Conservation (phyloP, 805 yeast genomes). For the Maudiozyma pseudohumilis region DNA sequence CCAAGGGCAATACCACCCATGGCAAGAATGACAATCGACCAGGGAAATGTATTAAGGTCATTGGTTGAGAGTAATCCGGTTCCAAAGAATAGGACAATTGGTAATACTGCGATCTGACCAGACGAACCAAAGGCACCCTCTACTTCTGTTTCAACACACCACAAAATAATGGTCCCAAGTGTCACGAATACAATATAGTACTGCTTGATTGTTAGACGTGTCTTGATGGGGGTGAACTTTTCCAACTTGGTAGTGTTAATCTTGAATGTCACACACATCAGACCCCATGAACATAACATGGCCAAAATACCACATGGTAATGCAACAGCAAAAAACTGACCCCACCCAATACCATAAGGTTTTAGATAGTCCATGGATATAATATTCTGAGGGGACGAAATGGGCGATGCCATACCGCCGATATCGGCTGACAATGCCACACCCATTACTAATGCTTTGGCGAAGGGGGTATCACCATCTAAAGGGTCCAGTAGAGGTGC, state of each 20-base stretch:
- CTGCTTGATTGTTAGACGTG: slow-evolving; percentile 60
- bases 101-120: slow-evolving; percentile 84
- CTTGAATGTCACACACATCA: slow-evolving; percentile 48
- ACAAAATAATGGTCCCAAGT: slow-evolving; percentile 61
- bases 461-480: slow-evolving; percentile 66
- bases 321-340: slow-evolving; percentile 84
- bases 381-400: slow-evolving; percentile 92
- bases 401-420: slow-evolving; percentile 96
- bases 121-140: slow-evolving; percentile 75
- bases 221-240: slow-evolving; percentile 44
- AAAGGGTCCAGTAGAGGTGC: slow-evolving; percentile 77
- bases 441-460: slow-evolving; percentile 77
- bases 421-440: slow-evolving; percentile 86
- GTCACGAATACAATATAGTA: slow-evolving; percentile 64
- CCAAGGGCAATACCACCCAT: slow-evolving; percentile 98
- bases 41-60: slow-evolving; percentile 88
- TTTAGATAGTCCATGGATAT: slow-evolving; percentile 77
- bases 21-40: slow-evolving; percentile 92
- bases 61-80: slow-evolving; percentile 74
- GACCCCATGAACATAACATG: slow-evolving; percentile 58
- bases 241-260: slow-evolving; percentile 38
- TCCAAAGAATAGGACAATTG: slow-evolving; percentile 81
- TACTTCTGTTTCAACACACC: slow-evolving; percentile 80
- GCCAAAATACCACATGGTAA: slow-evolving; percentile 67
- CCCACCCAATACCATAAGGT: slow-evolving; percentile 65